Conservation (phyloP, 2,329 filamentous ascomycete genomes). For the Ascochyta pisi region DNA sequence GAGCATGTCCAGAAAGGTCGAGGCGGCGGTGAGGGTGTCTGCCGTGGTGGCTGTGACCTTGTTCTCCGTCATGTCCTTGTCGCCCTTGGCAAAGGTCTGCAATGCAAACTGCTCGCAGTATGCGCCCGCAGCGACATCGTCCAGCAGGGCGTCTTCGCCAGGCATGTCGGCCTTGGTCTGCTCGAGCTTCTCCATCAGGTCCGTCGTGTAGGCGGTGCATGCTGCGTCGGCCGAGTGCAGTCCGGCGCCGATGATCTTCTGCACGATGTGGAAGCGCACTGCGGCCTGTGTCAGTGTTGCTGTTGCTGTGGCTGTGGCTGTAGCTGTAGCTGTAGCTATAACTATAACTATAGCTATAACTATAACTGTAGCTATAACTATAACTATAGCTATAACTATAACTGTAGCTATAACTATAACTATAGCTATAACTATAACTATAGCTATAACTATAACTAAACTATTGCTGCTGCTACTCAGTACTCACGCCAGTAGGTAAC, state of each 20-base stretch:
- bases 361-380: no score
- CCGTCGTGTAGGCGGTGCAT: constrained; percentile 79
- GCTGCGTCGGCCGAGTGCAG: constrained; percentile 82
- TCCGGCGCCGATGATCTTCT: constrained; percentile 82
- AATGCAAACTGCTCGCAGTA: constrained; percentile 94
- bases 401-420: no score
- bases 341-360: no score
- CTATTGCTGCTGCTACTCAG: not conserved
- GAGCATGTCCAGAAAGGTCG: constrained; percentile 88
- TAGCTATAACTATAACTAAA: no score
- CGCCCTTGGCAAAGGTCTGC: constrained; percentile 84
- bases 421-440: no score
- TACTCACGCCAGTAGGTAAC: constrained; percentile 92
- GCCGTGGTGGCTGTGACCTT: constrained; percentile 88
- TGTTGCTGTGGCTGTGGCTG: no score
- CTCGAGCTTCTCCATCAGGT: constrained; percentile 91
- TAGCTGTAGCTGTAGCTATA: no score
- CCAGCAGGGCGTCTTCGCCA: constrained; percentile 80
- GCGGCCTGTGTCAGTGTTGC: constrained; percentile 21
- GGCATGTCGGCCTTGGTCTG: constrained; percentile 76
- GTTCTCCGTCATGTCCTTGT: constrained; percentile 80
- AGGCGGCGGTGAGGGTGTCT: constrained; percentile 90
- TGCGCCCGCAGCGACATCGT: constrained; percentile 85
- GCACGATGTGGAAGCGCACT: constrained; percentile 72
- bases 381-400: no score